Evolutionary conservation across 2,329 filamentous ascomycete species (phyloP).

Genomic region (Aspergillus bombycis): DNA sequence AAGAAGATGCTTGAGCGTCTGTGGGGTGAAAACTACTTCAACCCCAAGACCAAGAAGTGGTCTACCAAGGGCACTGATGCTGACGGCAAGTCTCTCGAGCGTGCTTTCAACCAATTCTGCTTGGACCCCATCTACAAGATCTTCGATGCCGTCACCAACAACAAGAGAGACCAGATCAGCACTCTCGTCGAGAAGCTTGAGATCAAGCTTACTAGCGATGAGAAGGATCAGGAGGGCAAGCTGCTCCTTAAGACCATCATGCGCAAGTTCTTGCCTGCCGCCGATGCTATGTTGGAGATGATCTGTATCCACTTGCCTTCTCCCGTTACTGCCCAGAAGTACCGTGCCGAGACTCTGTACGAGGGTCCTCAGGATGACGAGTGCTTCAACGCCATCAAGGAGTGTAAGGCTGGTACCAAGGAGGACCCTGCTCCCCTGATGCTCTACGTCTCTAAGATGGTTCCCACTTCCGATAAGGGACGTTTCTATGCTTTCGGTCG

Average conservation of each 20-base stretch:
- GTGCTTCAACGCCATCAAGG: slow-evolving; percentile 85
- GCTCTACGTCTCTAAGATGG: slow-evolving; percentile 99
- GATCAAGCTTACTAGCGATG: slow-evolving; percentile 84
- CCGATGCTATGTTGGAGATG: slow-evolving; percentile 98
- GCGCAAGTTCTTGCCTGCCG: slow-evolving; percentile 97
- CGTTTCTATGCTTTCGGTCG: slow-evolving; percentile 99
- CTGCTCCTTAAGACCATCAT: slow-evolving; percentile 96
- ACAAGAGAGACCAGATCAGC: slow-evolving; percentile 90
- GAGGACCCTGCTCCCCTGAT: slow-evolving; percentile 87
- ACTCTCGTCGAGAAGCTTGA: slow-evolving; percentile 88
- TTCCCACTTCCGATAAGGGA: slow-evolving; percentile 98
- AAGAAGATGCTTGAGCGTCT: slow-evolving; percentile 99
- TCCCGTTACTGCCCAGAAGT: slow-evolving; percentile 91
- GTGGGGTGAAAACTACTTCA: slow-evolving; percentile 99
- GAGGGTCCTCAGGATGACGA: slow-evolving; percentile 95
- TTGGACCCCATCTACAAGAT: slow-evolving; percentile 99
- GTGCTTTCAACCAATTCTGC: slow-evolving; percentile 99
- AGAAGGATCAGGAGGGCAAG: slow-evolving; percentile 96
- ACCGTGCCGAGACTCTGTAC: slow-evolving; percentile 98
- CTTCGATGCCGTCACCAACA: slow-evolving; percentile 95
- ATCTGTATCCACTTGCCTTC: slow-evolving; percentile 99
- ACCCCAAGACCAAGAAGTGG: slow-evolving; percentile 99
- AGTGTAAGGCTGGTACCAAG: neutral
- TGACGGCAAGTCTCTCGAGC: slow-evolving; percentile 89
- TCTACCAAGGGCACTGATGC: slow-evolving; percentile 75